A percentile compares a stretch with the other conserved stretches of the same genome.
Conservation (phyloP, 768 basidiomycete genomes). For the Boletus speciosus region DNA sequence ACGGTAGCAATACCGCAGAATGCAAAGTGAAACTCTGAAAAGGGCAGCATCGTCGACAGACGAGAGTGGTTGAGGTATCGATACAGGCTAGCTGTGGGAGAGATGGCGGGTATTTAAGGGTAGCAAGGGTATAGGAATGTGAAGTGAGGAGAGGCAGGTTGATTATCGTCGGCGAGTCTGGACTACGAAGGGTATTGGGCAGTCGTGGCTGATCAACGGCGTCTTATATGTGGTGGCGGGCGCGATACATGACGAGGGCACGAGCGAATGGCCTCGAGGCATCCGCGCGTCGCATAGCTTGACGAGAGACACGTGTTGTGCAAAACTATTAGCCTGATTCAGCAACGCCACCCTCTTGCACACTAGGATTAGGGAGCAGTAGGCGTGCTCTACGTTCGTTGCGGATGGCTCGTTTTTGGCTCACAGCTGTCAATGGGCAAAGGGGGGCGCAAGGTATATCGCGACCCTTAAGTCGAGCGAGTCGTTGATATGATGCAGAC, state of each 20-base stretch:
- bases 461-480: not conserved
- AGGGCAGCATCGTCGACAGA: conserved; percentile 41
- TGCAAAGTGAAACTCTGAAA: conserved; percentile 52
- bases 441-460: not conserved
- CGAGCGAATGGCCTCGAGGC: conserved; percentile 33
- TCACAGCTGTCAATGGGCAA: not conserved
- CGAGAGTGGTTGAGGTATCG: not conserved
- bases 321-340: not conserved
- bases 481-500: too few relatives aligned
- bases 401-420: not conserved
- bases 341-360: conserved; percentile 8
- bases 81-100: conserved; percentile 9
- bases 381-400: conserved; percentile 1
- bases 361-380: not conserved
- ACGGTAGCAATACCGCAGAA: conserved; percentile 57
- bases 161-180: conserved; percentile 23
- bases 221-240: conserved; percentile 29
- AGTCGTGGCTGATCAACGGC: conserved; percentile 25
- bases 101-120: conserved; percentile 21
- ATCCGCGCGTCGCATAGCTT: conserved; percentile 18
- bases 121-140: conserved; percentile 10
- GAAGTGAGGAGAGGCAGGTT: conserved; percentile 2
- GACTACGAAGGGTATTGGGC: conserved; percentile 17
- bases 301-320: conserved; percentile 24
- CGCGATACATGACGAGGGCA: conserved; percentile 23